These are phyloP conservation scores for Singerocomus inundabilis DNA, from an alignment of 1,284 basidiomycete genomes.

Conservation along the genomic window DNA sequence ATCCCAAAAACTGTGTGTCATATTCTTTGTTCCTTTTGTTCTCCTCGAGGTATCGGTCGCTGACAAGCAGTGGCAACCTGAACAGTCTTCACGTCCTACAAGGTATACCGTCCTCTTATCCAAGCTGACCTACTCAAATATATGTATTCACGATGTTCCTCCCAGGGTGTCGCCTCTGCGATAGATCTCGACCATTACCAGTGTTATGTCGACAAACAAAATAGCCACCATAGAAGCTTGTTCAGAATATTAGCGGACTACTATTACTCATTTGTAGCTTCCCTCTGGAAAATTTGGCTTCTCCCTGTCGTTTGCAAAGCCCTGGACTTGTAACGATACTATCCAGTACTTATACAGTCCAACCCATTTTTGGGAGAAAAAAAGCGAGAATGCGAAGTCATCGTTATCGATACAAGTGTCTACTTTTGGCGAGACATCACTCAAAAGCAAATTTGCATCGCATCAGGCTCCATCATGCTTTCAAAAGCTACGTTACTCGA, in stretches of 20 bases:
- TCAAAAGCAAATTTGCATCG: conserved; percentile 12
- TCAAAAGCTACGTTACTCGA: background rate
- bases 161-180: conserved; percentile 16
- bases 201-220: conserved; percentile 8
- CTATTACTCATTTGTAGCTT: no score
- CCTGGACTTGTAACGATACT: background rate
- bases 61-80: background rate
- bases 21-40: background rate
- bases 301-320: no score
- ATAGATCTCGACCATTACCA: conserved; percentile 9
- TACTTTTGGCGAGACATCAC: conserved; percentile 4
- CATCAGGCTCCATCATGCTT: conserved; percentile 3
- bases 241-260: no score
- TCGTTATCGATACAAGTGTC: background rate
- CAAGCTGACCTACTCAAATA: background rate
- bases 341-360: conserved; percentile 1
- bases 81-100: conserved; percentile 20
- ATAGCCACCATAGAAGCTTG: background rate
- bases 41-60: background rate
- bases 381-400: conserved; percentile 4
- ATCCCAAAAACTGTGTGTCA: conserved; percentile 25
- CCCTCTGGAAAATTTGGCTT: no score
- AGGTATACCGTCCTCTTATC: conserved; percentile 7
- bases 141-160: background rate
- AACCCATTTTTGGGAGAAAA: background rate